phyloP scores from a whole-genome alignment of 176 grass and related monocot genomes.

The Otatea glauca region DNA sequence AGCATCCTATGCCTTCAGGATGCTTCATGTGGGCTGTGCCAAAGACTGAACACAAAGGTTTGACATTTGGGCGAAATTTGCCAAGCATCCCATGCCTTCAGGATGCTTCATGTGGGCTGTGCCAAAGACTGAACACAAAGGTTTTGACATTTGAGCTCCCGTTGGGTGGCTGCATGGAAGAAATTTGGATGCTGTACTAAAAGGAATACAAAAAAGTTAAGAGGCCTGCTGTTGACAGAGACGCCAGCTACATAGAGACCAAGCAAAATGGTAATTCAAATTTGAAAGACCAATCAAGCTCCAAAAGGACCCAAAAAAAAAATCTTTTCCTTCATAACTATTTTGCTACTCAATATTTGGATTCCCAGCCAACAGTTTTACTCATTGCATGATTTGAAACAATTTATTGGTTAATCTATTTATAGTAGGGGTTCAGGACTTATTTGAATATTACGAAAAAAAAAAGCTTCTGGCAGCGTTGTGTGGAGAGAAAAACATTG shows the following conservation, averaged over 20 bases:
- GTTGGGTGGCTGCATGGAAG: not conserved
- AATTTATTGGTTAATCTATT: not conserved
- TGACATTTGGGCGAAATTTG: constrained; percentile 1
- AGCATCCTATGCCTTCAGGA: constrained; percentile 11
- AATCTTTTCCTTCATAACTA: not conserved
- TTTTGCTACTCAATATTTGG: not conserved
- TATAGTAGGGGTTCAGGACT: not conserved
- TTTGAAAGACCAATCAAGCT: constrained; percentile 1
- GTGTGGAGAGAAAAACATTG: not conserved
- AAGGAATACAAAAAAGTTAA: not conserved
- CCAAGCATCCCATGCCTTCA: not conserved
- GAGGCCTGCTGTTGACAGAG: not conserved
- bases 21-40: not conserved
- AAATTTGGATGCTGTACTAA: not conserved
- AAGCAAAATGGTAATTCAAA: not conserved
- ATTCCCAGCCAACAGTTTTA: not conserved
- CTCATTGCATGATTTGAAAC: not conserved
- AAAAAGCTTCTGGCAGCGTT: not conserved
- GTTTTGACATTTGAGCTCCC: not conserved
- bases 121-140: constrained; percentile 8
- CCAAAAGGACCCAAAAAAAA: constrained; percentile 22
- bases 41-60: not conserved
- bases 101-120: not conserved
- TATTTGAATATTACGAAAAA: not conserved
- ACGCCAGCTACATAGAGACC: not conserved